Conservation (phyloP, 768 basidiomycete genomes). For the Lactarius sanguifluus region DNA sequence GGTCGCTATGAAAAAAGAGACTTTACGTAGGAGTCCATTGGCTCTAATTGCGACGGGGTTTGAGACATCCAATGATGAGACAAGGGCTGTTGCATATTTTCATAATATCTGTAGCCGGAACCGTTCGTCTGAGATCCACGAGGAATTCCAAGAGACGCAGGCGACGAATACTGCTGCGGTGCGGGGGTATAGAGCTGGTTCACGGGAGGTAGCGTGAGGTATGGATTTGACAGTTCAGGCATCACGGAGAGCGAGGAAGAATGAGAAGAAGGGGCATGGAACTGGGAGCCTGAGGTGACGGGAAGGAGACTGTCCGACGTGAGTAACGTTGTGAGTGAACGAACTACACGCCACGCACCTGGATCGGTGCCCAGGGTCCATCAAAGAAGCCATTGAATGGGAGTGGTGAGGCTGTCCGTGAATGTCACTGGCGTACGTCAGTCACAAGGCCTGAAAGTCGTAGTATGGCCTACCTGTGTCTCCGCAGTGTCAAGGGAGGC, state of each 20-base stretch:
- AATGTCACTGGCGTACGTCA: slow-evolving; percentile 31
- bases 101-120: slow-evolving; percentile 37
- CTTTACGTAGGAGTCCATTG: slow-evolving; percentile 67
- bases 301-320: slow-evolving; percentile 27
- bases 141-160: slow-evolving; percentile 36
- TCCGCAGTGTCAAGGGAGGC: slow-evolving; percentile 42
- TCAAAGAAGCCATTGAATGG: slow-evolving; percentile 29
- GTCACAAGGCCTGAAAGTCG: slow-evolving; percentile 3
- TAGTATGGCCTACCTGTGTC: slow-evolving; percentile 40
- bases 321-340: slow-evolving; percentile 5
- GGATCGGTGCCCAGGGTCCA: slow-evolving; percentile 30
- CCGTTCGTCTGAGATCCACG: slow-evolving; percentile 39
- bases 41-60: slow-evolving; percentile 47
- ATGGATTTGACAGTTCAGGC: slow-evolving; percentile 52
- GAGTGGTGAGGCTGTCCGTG: slow-evolving; percentile 30
- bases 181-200: slow-evolving; percentile 48
- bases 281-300: slow-evolving; percentile 44
- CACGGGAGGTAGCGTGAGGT: slow-evolving; percentile 50
- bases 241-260: slow-evolving; percentile 54
- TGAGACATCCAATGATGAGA: slow-evolving; percentile 45
- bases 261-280: slow-evolving; percentile 47
- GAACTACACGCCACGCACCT: slow-evolving; percentile 26
- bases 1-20: slow-evolving; percentile 20
- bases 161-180: slow-evolving; percentile 35
- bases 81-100: slow-evolving; percentile 42